phyloP scores from a whole-genome alignment of 1,284 basidiomycete genomes.

The Rhodotorula sp. region DNA sequence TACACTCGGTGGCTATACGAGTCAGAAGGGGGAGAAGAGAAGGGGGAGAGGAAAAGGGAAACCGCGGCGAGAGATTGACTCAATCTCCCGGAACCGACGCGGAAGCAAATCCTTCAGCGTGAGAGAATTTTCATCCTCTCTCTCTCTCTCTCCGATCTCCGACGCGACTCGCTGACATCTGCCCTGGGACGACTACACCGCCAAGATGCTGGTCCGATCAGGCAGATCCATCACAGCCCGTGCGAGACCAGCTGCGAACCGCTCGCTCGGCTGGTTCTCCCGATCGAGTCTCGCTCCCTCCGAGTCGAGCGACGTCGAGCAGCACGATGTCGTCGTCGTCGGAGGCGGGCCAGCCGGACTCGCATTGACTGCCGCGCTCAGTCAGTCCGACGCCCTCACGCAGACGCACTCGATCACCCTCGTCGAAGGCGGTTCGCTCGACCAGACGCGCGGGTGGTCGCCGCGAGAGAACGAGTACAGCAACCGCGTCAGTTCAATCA shows the following conservation, averaged over 20 bases:
- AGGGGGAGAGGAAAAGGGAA: background rate
- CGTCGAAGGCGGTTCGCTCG: conserved; percentile 75
- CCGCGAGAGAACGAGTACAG: conserved; percentile 64
- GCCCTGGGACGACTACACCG: too few species aligned
- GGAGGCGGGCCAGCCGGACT: conserved; percentile 92
- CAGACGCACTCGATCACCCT: conserved; percentile 58
- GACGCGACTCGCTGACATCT: too few species aligned
- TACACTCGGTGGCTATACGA: too few species aligned
- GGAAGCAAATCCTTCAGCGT: too few species aligned
- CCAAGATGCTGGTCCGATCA: background rate
- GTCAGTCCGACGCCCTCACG: conserved; percentile 52
- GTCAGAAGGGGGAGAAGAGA: background rate
- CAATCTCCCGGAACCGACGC: too few species aligned
- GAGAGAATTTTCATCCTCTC: background rate
- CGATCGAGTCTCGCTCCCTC: background rate
- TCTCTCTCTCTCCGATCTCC: too few species aligned
- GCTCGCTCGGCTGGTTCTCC: conserved; percentile 9
- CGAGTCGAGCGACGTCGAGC: background rate
- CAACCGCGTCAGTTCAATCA: conserved; percentile 86
- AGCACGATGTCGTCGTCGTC: conserved; percentile 79
- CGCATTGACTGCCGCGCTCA: conserved; percentile 79
- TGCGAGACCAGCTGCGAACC: background rate
- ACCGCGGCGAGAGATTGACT: background rate
- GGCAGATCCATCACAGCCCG: background rate
- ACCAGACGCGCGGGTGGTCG: conserved; percentile 67